Conservation (phyloP, 106 monocot species). For the Gastrodia elata region DNA sequence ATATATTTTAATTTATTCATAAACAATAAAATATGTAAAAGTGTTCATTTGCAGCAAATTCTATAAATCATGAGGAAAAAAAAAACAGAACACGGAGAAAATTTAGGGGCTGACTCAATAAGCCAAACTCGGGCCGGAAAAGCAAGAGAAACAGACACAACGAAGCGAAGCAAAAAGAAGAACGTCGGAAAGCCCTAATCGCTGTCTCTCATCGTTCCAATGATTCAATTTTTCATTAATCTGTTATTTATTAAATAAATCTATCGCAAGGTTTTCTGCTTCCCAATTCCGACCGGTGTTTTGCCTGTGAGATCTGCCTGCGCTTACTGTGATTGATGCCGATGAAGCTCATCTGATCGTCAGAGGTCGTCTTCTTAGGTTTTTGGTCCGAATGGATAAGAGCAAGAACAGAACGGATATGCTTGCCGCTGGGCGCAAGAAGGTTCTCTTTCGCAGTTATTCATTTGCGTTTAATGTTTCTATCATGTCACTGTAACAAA, state of each 20-base stretch:
- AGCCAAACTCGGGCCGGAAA: neutral
- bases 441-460: conserved; percentile 27
- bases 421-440: conserved; percentile 81
- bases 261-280: conserved; percentile 1
- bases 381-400: conserved; percentile 42
- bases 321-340: neutral
- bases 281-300: neutral
- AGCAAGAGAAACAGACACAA: neutral
- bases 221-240: neutral
- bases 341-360: neutral
- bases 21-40: too few species aligned
- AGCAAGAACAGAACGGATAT: conserved; percentile 70
- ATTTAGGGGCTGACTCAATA: too few species aligned
- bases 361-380: neutral
- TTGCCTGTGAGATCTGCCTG: neutral
- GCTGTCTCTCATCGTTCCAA: neutral
- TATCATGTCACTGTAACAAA: neutral
- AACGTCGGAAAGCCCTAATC: neutral
- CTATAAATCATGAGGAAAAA: too few species aligned
- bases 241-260: too few species aligned
- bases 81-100: too few species aligned
- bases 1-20: too few species aligned
- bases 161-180: neutral
- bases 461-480: neutral
- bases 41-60: too few species aligned